Evolutionary conservation across 23 red algal species (phyloP).

Genomic region (Gracilariopsis chorda): DNA sequence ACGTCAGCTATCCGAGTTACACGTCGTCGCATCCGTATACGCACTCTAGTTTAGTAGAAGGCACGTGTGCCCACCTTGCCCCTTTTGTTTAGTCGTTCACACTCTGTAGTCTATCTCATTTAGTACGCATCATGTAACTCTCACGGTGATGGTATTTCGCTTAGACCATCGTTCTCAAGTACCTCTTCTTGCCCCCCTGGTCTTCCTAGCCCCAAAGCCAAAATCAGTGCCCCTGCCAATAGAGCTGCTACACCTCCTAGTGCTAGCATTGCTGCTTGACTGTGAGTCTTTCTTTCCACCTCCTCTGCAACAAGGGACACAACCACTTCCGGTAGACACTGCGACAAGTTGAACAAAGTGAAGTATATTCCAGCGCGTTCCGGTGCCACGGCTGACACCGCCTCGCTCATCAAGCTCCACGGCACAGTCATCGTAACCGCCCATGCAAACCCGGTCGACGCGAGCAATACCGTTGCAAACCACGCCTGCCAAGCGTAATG

Average conservation of each 20-base stretch:
- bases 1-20: background rate
- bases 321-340: constrained; percentile 77
- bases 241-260: constrained; percentile 56
- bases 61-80: background rate
- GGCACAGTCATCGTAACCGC: constrained; percentile 87
- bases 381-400: constrained; percentile 30
- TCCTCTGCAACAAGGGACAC: constrained; percentile 55
- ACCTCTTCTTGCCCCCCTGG: too few species aligned
- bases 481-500: background rate
- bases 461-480: constrained; percentile 31
- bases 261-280: constrained; percentile 47
- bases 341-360: constrained; percentile 80
- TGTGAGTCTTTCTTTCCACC: constrained; percentile 22
- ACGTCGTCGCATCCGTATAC: background rate
- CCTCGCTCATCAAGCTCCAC: constrained; percentile 73
- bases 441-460: constrained; percentile 78
- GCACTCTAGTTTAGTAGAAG: background rate
- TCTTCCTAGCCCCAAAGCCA: constrained; percentile 1
- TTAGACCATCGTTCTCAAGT: background rate
- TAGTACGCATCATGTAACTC: background rate
- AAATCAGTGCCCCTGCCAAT: constrained; percentile 9
- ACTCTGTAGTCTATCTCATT: background rate
- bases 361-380: constrained; percentile 29
- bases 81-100: background rate
- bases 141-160: background rate